Evolutionary conservation across 1,284 basidiomycete genomes (phyloP).

Genomic region (Austroboletus niveus): DNA sequence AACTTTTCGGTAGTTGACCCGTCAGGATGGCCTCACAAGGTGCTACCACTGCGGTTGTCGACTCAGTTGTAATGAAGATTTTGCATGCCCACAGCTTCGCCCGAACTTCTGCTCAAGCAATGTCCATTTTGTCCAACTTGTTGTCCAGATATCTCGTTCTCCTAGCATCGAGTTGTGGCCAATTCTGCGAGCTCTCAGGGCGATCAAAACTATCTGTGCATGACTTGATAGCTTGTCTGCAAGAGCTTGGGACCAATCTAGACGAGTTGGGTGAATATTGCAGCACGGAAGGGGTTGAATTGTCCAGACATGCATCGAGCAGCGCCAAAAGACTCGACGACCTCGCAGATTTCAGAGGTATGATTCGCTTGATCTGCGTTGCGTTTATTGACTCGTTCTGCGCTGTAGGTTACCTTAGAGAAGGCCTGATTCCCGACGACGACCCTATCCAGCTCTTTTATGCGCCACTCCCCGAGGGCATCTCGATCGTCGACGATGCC

Average conservation of each 20-base stretch:
- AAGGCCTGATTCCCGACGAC: slow-evolving; percentile 55
- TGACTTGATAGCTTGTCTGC: slow-evolving; percentile 64
- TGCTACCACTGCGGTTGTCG: slow-evolving; percentile 43
- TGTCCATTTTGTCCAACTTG: slow-evolving; percentile 65
- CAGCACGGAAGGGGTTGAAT: slow-evolving; percentile 59
- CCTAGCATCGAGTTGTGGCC: slow-evolving; percentile 60
- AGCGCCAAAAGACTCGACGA: slow-evolving; percentile 65
- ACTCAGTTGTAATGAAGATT: slow-evolving; percentile 63
- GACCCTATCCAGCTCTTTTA: slow-evolving; percentile 58
- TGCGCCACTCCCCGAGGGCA: slow-evolving; percentile 30
- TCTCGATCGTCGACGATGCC: slow-evolving; percentile 30
- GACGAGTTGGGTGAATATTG: slow-evolving; percentile 68
- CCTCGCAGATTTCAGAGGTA: slow-evolving; percentile 68
- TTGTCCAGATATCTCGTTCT: slow-evolving; percentile 68
- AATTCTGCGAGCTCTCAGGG: slow-evolving; percentile 71
- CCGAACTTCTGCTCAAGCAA: slow-evolving; percentile 67
- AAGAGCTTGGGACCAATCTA: slow-evolving; percentile 68
- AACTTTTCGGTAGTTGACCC: no score
- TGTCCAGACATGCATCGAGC: slow-evolving; percentile 61
- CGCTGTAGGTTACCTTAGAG: slow-evolving; percentile 54
- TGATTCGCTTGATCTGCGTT: slow-evolving; percentile 5
- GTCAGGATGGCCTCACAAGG: slow-evolving; percentile 25
- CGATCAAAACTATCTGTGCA: slow-evolving; percentile 49
- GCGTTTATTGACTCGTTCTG: slow-evolving; percentile 11
- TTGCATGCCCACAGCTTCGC: slow-evolving; percentile 75